Base-by-base conservation (phyloP, 495 filamentous ascomycete species). In the Xylaria telfairii region DNA sequence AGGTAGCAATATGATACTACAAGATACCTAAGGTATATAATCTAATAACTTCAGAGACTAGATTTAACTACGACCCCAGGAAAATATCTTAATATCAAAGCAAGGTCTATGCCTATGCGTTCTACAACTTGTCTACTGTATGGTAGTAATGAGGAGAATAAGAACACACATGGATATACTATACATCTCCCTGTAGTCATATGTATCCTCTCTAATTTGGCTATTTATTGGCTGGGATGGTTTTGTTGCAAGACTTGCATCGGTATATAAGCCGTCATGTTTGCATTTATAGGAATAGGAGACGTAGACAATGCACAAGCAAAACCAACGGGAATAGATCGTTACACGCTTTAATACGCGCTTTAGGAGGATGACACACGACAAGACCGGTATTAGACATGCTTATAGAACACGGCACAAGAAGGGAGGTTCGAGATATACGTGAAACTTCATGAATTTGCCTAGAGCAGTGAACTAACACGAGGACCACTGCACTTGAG, bases 391-490 rank as follows among this genome's bases (percentile, higher is more conserved):
- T 21, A n/a, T 26, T 30, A 9, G 17, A 28, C 34, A 49, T 15
- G 64, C n/a, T 26, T 44, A 54, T 15, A 37, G 1, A 63, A 32
- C 44, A 63, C n/a, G 21, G 67, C 44, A 63, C 67, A 15, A 54
- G 13, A 54, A 41, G 51, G 17, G 7, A 42, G 4, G 15, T 8
- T 56, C 28, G 46, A 17, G 42, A 53, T 54, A 32, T 69, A 42
- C 67, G 67, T 69, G 67, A 59, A 69, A 69, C 67, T 68, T 34
- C 51, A 78, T 85, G 82, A 84, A 84, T 87, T 85, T 84, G 83
- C 83, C 81, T 83, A 84, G 80, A 79, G 83, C 84, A 84, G 83
- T 80, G 80, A 79, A 80, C 73, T 78, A 78, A 74, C 74, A 78
- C 71, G 73, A 78, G 67, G 39, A 69, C 77, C 78, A 80, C 83